Evolutionary conservation across 129 eudicot genomes (phyloP), one percentile per base, ranked within the genome.

Genomic region (Pittosporum tobira): DNA sequence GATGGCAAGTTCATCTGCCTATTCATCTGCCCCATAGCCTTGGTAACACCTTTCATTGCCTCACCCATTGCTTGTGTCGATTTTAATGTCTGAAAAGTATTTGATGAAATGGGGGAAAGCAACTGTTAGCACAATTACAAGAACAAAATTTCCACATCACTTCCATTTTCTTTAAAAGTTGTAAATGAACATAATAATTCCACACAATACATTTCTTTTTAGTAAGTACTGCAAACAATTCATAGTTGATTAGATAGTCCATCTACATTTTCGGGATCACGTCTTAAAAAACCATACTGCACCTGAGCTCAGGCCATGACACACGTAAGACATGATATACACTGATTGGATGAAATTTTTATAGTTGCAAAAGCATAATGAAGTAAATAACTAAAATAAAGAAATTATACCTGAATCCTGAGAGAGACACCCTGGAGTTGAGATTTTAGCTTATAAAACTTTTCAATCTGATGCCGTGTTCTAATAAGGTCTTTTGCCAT

Each of bases 11-110:
- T 90, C 97, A 90, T 90, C 66, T 90, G 97, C 70, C 87, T 78
- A 48, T 90, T 90, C 97, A 90, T 90, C 61, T 85, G 95, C 11
- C 97, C 94, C 97, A 90, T 90, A 18, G 97, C 97, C 77, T 90
- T 90, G 4, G 97, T 90, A 30, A 90, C 97, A 23, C 97, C 97
- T 80, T 90, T 90, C 97, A 90, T 90, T 54, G 97, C 97, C 74
- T 90, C 97, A 44, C 97, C 97, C 97, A 90, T 90, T 38, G 97
- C 97, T 90, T 90, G 97, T 13, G 97, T 90, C 2, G 97, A 90
- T 73, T 90, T 90, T 75, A 90, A 65, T 21, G 97, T 90, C 97
- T 90, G 75, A 12, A 51, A 58, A 38, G 45, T 64, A 66, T 42
- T 48, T 16, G 12, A n/a, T 26, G 40, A 55, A 61, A 61, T 26